Conservation (phyloP, 805 yeast species). For the Hanseniaspora jakobsenii region DNA sequence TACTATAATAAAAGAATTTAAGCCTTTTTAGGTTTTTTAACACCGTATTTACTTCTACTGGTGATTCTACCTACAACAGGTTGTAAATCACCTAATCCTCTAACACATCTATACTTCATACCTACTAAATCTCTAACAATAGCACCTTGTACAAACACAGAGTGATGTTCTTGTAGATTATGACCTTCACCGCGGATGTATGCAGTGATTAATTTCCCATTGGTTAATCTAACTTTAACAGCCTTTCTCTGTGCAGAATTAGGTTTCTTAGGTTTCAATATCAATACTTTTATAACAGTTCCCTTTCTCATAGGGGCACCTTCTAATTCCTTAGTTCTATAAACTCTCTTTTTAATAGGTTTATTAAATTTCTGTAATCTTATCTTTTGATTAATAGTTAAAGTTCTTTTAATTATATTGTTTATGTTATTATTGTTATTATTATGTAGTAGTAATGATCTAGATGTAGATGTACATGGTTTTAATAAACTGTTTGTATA, state of each 20-base stretch:
- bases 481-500: no score
- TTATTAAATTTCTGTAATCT: constrained; percentile 5
- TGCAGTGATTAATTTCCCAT: constrained; percentile 79
- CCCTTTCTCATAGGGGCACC: constrained; percentile 83
- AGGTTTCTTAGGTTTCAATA: constrained; percentile 93
- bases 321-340: constrained; percentile 72
- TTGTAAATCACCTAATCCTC: constrained; percentile 86
- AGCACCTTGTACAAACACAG: constrained; percentile 95
- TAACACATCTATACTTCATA: constrained; percentile 82
- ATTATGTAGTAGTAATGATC: neutral
- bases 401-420: no score
- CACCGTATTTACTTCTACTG: constrained; percentile 89
- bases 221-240: constrained; percentile 83
- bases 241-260: constrained; percentile 97
- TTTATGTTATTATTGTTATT: no score
- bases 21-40: constrained; percentile 58
- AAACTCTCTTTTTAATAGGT: constrained; percentile 36
- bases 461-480: no score
- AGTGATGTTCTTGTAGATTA: constrained; percentile 94
- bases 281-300: constrained; percentile 86
- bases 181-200: constrained; percentile 98
- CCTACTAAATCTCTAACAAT: constrained; percentile 97
- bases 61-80: constrained; percentile 90
- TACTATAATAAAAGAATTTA: no score
- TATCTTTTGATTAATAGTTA: constrained; percentile 9